These are phyloP conservation scores for Pestalotiopsis sp. DNA, from an alignment of 2,329 filamentous ascomycete genomes.

Conservation along the genomic window DNA sequence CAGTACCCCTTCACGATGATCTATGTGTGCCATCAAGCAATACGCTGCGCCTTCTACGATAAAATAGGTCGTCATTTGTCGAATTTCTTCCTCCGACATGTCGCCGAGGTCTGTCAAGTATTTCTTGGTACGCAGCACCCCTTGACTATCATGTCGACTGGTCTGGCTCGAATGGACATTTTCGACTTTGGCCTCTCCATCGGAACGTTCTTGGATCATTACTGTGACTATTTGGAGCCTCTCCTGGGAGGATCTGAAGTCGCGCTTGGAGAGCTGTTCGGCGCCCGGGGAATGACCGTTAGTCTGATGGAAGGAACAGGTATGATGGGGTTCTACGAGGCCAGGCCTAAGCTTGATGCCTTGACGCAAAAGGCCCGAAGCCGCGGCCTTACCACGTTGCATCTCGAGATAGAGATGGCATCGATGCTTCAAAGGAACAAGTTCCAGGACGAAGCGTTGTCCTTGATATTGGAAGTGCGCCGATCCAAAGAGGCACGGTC, in stretches of 20 bases:
- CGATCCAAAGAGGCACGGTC: neutral
- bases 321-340: constrained; percentile 14
- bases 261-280: constrained; percentile 4
- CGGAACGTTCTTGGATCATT: constrained; percentile 9
- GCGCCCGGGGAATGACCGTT: constrained; percentile 10
- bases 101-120: constrained; percentile 5
- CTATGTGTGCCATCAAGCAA: constrained; percentile 14
- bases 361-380: neutral
- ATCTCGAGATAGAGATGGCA: constrained; percentile 10
- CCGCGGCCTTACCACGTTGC: constrained; percentile 7
- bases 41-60: constrained; percentile 14
- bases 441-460: neutral
- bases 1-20: constrained; percentile 11
- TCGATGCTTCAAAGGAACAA: constrained; percentile 7
- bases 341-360: constrained; percentile 7
- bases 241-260: neutral
- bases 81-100: constrained; percentile 5
- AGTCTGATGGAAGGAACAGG: constrained; percentile 16
- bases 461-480: neutral
- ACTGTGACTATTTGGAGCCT: constrained; percentile 13
- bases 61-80: constrained; percentile 7
- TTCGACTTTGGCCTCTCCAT: constrained; percentile 11
- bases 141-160: constrained; percentile 1
- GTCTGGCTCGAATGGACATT: constrained; percentile 10
- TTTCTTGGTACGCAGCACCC: neutral